These are phyloP conservation scores for Closterium sp. DNA, from an alignment of 139 green algal species.

Conservation along the genomic window DNA sequence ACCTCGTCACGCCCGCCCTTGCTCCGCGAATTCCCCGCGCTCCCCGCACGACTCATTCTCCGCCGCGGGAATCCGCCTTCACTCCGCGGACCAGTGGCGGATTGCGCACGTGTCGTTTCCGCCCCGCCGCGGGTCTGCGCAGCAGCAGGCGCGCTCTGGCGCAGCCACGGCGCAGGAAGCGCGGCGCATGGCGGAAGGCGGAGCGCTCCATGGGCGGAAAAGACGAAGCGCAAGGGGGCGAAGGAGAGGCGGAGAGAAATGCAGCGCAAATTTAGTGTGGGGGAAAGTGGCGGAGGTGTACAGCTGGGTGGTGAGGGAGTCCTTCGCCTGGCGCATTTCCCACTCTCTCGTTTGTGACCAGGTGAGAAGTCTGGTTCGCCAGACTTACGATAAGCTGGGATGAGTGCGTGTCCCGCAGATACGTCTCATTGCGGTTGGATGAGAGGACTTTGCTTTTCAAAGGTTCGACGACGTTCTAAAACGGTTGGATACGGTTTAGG, in stretches of 20 bases:
- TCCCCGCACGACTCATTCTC: not conserved
- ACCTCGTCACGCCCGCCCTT: not conserved
- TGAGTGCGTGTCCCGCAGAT: too few relatives aligned
- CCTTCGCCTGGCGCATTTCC: too few relatives aligned
- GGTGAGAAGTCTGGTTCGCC: too few relatives aligned
- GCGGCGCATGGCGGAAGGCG: not conserved
- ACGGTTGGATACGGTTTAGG: too few relatives aligned
- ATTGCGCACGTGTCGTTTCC: not conserved
- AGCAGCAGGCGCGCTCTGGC: not conserved
- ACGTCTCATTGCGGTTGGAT: too few relatives aligned
- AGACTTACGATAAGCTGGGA: too few relatives aligned
- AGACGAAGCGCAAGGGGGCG: not conserved
- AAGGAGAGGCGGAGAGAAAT: not conserved
- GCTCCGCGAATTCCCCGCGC: not conserved
- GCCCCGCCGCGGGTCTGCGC: not conserved
- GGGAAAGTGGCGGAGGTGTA: not conserved
- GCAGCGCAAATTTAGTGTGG: not conserved
- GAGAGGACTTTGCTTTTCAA: too few relatives aligned
- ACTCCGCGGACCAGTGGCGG: not conserved
- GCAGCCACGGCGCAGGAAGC: not conserved
- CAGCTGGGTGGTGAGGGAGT: too few relatives aligned
- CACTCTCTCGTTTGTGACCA: too few relatives aligned
- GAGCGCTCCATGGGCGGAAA: not conserved
- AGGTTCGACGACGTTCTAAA: too few relatives aligned
- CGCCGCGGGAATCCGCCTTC: not conserved